Evolutionary conservation across 805 yeast species (phyloP).

Genomic region (Wickerhamomyces strasburgensis): DNA sequence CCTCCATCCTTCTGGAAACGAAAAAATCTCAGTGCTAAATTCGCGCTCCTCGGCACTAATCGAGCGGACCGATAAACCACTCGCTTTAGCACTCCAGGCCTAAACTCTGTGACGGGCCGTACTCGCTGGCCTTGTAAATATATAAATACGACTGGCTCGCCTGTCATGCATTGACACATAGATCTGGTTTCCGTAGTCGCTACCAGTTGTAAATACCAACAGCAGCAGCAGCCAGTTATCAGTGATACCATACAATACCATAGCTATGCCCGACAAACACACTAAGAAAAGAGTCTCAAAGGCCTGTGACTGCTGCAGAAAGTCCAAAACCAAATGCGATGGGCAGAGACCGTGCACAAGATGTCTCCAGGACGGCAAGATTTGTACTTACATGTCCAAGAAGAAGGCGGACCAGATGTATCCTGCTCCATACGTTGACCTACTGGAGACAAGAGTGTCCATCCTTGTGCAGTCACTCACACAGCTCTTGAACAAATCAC

Average conservation of each 20-base stretch:
- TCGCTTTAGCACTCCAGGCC: neutral
- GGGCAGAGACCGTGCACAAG: slow-evolving; percentile 45
- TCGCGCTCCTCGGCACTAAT: neutral
- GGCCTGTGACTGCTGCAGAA: slow-evolving; percentile 45
- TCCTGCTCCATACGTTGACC: slow-evolving; percentile 43
- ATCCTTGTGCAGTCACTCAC: slow-evolving; percentile 39
- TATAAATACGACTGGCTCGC: too few species aligned
- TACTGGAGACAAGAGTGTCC: slow-evolving; percentile 45
- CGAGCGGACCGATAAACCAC: neutral
- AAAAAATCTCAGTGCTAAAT: neutral
- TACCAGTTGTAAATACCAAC: neutral
- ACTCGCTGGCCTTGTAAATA: neutral
- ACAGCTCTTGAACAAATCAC: slow-evolving; percentile 20
- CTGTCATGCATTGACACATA: too few species aligned
- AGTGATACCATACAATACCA: too few species aligned
- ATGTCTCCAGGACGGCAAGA: slow-evolving; percentile 49
- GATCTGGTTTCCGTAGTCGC: too few species aligned
- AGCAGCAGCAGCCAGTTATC: neutral
- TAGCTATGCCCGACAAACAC: slow-evolving; percentile 1
- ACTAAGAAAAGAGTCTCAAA: slow-evolving; percentile 24
- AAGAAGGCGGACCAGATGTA: slow-evolving; percentile 42
- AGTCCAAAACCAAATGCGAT: slow-evolving; percentile 41
- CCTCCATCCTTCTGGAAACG: too few species aligned
- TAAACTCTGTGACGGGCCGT: neutral
- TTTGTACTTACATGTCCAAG: slow-evolving; percentile 53